Percentiles rank a stretch among this genome's conserved stretches.
phyloP scores from a whole-genome alignment of 331 rosid species.

The Saraca asoca region DNA sequence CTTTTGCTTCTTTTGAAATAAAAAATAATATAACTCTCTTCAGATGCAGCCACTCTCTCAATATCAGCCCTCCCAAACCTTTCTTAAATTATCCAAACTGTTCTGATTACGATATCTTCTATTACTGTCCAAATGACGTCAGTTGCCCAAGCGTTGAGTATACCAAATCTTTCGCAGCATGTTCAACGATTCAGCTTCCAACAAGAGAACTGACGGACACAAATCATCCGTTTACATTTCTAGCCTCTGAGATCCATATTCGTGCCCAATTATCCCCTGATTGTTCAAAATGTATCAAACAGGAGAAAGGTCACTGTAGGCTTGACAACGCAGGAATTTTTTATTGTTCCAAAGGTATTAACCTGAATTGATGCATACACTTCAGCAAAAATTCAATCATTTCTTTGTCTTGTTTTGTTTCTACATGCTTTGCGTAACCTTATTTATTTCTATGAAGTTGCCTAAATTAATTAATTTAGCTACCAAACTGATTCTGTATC shows the following conservation, averaged over 20 bases:
- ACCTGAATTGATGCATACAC: too few relatives aligned
- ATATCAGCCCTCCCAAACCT: rapidly evolving
- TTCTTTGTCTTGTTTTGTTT: too few relatives aligned
- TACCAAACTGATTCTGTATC: too few relatives aligned
- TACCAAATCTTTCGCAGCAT: rapidly evolving
- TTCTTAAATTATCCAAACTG: rapidly evolving
- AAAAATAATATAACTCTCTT: not conserved
- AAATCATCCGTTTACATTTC: rapidly evolving
- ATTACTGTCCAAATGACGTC: not conserved
- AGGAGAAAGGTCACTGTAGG: too few relatives aligned
- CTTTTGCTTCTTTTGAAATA: not conserved
- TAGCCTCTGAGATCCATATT: not conserved
- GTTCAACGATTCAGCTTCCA: constrained; percentile 27
- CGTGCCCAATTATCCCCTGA: rapidly evolving
- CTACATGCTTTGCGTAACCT: too few relatives aligned
- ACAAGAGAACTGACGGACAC: not conserved
- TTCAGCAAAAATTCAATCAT: too few relatives aligned
- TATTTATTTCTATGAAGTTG: too few relatives aligned
- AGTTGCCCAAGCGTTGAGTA: rapidly evolving
- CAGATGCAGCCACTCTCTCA: not conserved
- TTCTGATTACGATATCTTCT: not conserved
- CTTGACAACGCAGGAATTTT: too few relatives aligned
- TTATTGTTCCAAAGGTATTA: too few relatives aligned
- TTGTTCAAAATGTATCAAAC: rapidly evolving
- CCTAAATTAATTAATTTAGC: too few relatives aligned